phyloP scores from a whole-genome alignment of 176 grass and related monocot species.

The Eremochloa ophiuroides region DNA sequence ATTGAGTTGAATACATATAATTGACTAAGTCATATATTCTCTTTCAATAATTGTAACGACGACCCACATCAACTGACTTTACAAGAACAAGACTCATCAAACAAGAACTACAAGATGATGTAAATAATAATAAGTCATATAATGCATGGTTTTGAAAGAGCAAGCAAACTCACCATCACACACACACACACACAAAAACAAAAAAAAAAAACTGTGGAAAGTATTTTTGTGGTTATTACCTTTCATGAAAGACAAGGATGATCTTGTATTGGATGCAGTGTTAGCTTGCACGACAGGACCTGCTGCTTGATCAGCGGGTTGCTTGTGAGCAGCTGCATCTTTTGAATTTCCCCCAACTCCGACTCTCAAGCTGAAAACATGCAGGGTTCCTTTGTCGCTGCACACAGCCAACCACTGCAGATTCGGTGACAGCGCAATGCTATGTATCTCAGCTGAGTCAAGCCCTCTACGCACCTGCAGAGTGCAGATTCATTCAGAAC shows the following conservation, averaged over 20 bases:
- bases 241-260: slow-evolving; percentile 75
- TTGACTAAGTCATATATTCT: neutral
- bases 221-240: slow-evolving; percentile 16
- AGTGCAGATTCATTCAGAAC: neutral
- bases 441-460: slow-evolving; percentile 68
- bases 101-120: neutral
- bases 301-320: neutral
- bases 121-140: too few species aligned
- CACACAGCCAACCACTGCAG: slow-evolving; percentile 71
- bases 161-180: neutral
- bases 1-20: neutral
- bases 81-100: neutral
- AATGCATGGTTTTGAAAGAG: neutral
- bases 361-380: slow-evolving; percentile 63
- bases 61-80: neutral
- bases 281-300: slow-evolving; percentile 22
- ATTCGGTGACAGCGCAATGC: slow-evolving; percentile 62
- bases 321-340: slow-evolving; percentile 23
- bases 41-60: neutral
- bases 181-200: too few species aligned
- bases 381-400: slow-evolving; percentile 75
- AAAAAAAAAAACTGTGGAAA: neutral
- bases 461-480: slow-evolving; percentile 67
- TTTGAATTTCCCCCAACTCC: slow-evolving; percentile 18
- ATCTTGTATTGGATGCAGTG: slow-evolving; percentile 42